Evolutionary conservation across 2,329 filamentous ascomycete species (phyloP), one percentile per base, ranked within the genome.

Genomic region (Elsinoe arachidis): DNA sequence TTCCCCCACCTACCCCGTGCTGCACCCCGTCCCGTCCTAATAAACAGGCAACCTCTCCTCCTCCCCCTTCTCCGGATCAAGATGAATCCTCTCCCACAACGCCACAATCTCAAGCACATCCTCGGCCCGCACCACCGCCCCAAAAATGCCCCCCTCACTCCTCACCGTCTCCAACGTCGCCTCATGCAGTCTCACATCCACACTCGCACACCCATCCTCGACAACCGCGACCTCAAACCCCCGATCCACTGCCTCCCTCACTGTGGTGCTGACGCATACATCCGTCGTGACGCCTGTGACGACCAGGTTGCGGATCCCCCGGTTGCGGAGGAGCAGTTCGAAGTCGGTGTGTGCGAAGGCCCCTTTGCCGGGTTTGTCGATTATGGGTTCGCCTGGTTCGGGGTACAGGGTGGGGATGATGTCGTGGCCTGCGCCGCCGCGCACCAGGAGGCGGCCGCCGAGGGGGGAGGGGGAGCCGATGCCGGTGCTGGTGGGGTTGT

Each of bases 381-480:
- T 75, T 7, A 81, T 70, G 0, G 76, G 72, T 62, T 81, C 79
- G 2, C 69, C 70, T 1, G 68, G 66, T 14, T 75, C 56, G 12
- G 78, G 79, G 58, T 74, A 74, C 33, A 81, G 66, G 62, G 84
- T 80, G 6, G 74, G 69, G 15, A 84, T 74, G 30, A 77, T 81
- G 47, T 79, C 80, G 63, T 83, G 80, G 0, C 82, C 82, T 19
- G 70, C 63, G 62, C 83, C 78, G 0, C 82, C 81, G 17, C 81
- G 76, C 21, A 84, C 71, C 3, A 85, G 69, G 2, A 84, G 73
- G n/a, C 78, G 76, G 19, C 49, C 49, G 1, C 82, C 81, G 44
- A 83, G 66, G 1, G 80, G 80, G 0, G 81, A 81, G 12, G 60
- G 67, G 10, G 76, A 74, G 2, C 74, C 76, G 46, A 83, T 82